Conservation (phyloP, 352 stramenopile genomes). For the Phytopythium aichiense region DNA sequence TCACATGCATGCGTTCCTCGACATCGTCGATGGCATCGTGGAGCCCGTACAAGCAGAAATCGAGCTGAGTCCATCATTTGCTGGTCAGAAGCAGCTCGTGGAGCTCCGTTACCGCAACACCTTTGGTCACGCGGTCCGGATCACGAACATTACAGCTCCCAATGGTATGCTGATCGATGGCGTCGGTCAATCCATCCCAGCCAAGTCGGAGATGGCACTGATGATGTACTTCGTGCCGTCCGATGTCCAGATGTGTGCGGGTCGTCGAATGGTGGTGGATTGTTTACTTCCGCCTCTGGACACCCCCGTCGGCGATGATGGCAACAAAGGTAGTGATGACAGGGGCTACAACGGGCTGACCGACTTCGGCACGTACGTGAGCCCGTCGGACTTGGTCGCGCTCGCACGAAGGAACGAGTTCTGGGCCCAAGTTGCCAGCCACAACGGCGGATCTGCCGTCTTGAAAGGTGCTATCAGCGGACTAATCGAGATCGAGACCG, state of each 20-base stretch:
- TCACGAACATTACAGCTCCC: slow-evolving; percentile 1
- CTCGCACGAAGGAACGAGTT: slow-evolving; percentile 26
- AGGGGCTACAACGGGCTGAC: slow-evolving; percentile 19
- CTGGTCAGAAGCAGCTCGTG: slow-evolving; percentile 21
- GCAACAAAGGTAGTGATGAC: not conserved
- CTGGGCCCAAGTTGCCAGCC: slow-evolving; percentile 16
- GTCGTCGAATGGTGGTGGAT: slow-evolving; percentile 28
- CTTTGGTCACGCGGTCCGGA: slow-evolving; percentile 22
- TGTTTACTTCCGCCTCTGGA: slow-evolving; percentile 23
- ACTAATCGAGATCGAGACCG: slow-evolving; percentile 27
- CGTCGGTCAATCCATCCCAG: not conserved
- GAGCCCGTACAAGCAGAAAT: slow-evolving; percentile 22
- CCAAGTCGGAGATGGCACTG: slow-evolving; percentile 1
- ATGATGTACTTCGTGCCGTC: slow-evolving; percentile 28
- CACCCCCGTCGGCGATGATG: not conserved
- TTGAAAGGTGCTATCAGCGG: slow-evolving; percentile 10
- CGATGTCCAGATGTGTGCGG: slow-evolving; percentile 20
- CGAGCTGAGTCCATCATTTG: slow-evolving; percentile 33
- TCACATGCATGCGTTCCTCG: slow-evolving; percentile 26
- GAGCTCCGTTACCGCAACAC: slow-evolving; percentile 40
- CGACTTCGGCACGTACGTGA: slow-evolving; percentile 29
- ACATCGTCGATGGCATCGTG: slow-evolving; percentile 28
- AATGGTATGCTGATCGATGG: not conserved
- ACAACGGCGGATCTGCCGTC: not conserved
- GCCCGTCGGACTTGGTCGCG: slow-evolving; percentile 24